Base-by-base conservation (phyloP, 148 eudicot genomes). In the Bassia scoparia region DNA sequence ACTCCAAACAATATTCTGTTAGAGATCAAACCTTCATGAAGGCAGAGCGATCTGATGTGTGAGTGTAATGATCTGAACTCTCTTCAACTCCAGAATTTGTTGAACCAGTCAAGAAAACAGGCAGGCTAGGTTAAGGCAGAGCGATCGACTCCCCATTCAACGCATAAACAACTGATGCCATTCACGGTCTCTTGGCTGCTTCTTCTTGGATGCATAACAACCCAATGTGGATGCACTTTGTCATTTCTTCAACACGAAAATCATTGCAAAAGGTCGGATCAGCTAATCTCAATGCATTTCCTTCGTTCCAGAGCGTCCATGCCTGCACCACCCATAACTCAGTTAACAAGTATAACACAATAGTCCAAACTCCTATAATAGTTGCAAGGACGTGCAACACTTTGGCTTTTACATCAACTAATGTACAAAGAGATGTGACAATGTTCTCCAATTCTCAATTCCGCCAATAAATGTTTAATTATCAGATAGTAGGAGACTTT, bases 241-340 rank as follows among this genome's bases (percentile, higher is more conserved):
- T 44, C 5, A 67, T 43, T 44, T 81, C 81, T 23, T 78, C 77
- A 1, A 41, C 30, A 0, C 58, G 20, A 71, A 43, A 70, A 5
- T 37, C 67, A 43, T 67, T 27, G 4, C 62, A 29, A 34, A 77
- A 43, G 2, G 43, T 17, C 12, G 69, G 38, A 27, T 81, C 84
- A 2, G 68, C 18, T 35, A 81, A 49, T 3, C 77, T 60, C 50
- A 70, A 21, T 0, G 56, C 10, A 8, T 12, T 3, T 11, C 55
- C 68, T 21, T 63, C 72, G 17, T 72, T 70, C 82, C 85, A 82
- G 3, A 78, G 67, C 41, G 74, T 79, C 85, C 85, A 82, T 27
- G 82, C 82, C 82, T 79, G 75, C 41, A 8, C n/a, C n/a, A n/a
- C n/a, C 35, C 9, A 26, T 1, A 26, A 2, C 1, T 5, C 8